Evolutionary conservation across 2,329 filamentous ascomycete species (phyloP).

Genomic region (Calonectria hongkongensis): DNA sequence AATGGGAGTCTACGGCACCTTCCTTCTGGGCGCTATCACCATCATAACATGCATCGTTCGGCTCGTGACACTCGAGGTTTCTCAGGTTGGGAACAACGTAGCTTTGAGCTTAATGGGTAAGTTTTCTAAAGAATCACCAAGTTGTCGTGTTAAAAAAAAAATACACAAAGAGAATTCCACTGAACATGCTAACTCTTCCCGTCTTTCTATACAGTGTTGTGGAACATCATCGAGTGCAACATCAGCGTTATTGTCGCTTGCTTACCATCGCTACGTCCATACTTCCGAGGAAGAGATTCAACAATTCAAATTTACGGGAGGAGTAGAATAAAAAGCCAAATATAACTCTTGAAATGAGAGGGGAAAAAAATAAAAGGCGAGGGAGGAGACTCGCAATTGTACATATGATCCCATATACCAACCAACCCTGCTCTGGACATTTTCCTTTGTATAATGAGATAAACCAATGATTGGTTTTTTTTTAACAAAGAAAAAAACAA

Average conservation of each 20-base stretch:
- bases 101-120: constrained; percentile 47
- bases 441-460: constrained; percentile 1
- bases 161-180: no score
- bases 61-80: constrained; percentile 43
- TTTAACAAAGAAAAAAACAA: no score
- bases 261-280: constrained; percentile 47
- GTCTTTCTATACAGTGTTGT: constrained; percentile 37
- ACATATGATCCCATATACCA: background rate
- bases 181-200: background rate
- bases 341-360: background rate
- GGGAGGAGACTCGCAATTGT: no score
- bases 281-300: constrained; percentile 40
- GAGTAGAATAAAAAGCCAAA: constrained; percentile 4
- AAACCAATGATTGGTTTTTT: background rate
- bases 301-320: background rate
- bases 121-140: background rate
- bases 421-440: background rate
- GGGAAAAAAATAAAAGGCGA: no score
- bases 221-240: constrained; percentile 46
- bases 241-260: constrained; percentile 50
- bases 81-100: background rate
- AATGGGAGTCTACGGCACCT: constrained; percentile 38
- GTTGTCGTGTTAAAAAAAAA: no score
- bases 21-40: constrained; percentile 47
- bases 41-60: constrained; percentile 47